Conservation (phyloP, 83 land plant genomes). For the Thuja plicata region DNA sequence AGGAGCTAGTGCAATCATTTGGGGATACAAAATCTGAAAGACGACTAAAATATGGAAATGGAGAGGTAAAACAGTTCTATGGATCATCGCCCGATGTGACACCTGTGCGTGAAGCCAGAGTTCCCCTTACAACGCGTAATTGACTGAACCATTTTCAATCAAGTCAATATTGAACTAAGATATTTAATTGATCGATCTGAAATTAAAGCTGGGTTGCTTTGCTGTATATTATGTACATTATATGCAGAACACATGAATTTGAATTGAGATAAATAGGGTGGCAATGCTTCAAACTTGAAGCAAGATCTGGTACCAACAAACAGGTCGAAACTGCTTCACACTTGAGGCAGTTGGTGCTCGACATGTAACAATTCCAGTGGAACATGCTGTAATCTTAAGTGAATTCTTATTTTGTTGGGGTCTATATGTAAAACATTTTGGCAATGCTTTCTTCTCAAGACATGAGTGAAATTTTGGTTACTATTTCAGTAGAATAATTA, state of each 20-base stretch:
- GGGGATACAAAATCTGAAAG: constrained; percentile 53
- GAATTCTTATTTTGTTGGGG: not conserved
- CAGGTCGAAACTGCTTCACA: not conserved
- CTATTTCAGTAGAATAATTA: too few relatives aligned
- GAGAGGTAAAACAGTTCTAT: constrained; percentile 37
- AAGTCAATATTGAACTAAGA: not conserved
- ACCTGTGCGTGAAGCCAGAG: constrained; percentile 51
- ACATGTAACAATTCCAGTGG: not conserved
- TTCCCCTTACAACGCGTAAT: constrained; percentile 63
- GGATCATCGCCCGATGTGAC: constrained; percentile 29
- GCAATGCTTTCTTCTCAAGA: not conserved
- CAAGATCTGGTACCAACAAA: not conserved
- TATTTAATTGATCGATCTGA: too few relatives aligned
- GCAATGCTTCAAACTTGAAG: not conserved
- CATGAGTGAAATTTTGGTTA: not conserved
- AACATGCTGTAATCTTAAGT: too few relatives aligned
- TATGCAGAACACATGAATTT: not conserved
- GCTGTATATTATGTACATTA: constrained; percentile 8
- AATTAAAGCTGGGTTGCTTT: not conserved
- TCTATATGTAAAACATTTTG: not conserved
- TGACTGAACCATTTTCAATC: not conserved
- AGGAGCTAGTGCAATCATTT: constrained; percentile 51
- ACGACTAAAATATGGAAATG: constrained; percentile 30
- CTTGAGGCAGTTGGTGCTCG: not conserved
- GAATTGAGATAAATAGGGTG: not conserved